Conservation (phyloP, 2,329 filamentous ascomycete species). For the Rachicladosporium sp. region DNA sequence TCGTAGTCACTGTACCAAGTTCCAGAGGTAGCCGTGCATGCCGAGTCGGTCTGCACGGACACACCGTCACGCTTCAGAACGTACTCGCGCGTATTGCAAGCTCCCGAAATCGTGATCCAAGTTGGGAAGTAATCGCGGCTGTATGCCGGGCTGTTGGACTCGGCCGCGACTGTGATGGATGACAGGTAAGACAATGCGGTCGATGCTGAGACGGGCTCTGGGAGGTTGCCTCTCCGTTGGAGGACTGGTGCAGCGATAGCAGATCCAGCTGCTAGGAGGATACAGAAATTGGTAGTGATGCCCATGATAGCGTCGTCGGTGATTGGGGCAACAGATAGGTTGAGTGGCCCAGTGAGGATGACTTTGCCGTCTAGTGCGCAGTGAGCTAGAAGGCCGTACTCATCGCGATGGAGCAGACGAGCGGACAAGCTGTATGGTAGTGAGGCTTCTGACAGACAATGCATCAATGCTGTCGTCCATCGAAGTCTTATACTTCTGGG, state of each 20-base stretch:
- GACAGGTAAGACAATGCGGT: conserved; percentile 18
- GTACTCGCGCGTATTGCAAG: conserved; percentile 60
- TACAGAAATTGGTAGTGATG: conserved; percentile 10
- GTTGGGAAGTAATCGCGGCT: conserved; percentile 56
- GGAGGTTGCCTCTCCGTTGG: conserved; percentile 17
- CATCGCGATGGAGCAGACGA: too few relatives aligned
- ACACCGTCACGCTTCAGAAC: conserved; percentile 65
- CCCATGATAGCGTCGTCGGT: conserved; percentile 8
- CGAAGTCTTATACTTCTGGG: too few relatives aligned
- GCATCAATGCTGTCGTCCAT: too few relatives aligned
- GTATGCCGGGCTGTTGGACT: conserved; percentile 36
- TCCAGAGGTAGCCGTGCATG: conserved; percentile 54
- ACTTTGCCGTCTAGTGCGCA: too few relatives aligned
- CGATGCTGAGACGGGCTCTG: conserved; percentile 16
- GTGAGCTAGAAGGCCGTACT: too few relatives aligned
- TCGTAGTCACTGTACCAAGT: conserved; percentile 64
- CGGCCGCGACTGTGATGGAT: conserved; percentile 15
- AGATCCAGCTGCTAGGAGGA: conserved; percentile 11
- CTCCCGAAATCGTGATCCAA: conserved; percentile 54
- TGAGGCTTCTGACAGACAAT: too few relatives aligned
- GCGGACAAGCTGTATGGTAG: too few relatives aligned
- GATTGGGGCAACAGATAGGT: too few relatives aligned
- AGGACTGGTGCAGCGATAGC: conserved; percentile 15
- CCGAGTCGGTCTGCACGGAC: conserved; percentile 43
- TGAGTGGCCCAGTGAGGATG: too few relatives aligned